Percentiles rank a stretch among this genome's conserved stretches.
phyloP scores from a whole-genome alignment of 1,139 yeast species.

The Yamadazyma mexicana region DNA sequence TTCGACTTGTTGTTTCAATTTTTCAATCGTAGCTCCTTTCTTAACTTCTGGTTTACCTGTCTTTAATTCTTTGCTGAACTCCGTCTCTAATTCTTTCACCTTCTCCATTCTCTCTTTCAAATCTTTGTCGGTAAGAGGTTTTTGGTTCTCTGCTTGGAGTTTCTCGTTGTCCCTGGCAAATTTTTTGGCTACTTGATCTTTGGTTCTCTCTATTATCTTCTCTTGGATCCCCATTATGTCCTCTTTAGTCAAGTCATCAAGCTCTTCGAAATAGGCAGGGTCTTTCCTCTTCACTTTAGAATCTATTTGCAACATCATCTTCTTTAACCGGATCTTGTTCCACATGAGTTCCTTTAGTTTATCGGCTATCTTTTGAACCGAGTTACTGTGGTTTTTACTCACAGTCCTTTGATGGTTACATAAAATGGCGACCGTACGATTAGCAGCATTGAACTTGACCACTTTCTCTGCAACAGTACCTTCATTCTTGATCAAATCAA shows the following conservation, averaged over 20 bases:
- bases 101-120: conserved; percentile 59
- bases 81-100: conserved; percentile 54
- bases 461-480: conserved; percentile 90
- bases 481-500: conserved; percentile 76
- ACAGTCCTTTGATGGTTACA: conserved; percentile 98
- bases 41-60: conserved; percentile 62
- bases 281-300: conserved; percentile 53
- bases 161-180: conserved; percentile 79
- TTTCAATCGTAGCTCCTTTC: conserved; percentile 61
- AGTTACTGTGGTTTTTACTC: conserved; percentile 76
- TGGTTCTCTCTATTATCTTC: conserved; percentile 56
- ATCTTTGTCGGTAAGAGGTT: conserved; percentile 50
- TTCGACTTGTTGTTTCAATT: conserved; percentile 70
- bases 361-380: conserved; percentile 77
- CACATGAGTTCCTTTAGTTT: conserved; percentile 76
- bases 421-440: conserved; percentile 89
- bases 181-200: conserved; percentile 62
- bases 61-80: conserved; percentile 59
- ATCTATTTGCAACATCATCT: conserved; percentile 68
- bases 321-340: conserved; percentile 76
- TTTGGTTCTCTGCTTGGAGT: conserved; percentile 55
- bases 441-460: conserved; percentile 88
- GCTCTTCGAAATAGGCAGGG: conserved; percentile 62
- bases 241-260: conserved; percentile 68
- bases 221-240: conserved; percentile 61